Base-by-base conservation (phyloP, 1,284 basidiomycete genomes). In the Anthracocystis panici-leucophaei region DNA sequence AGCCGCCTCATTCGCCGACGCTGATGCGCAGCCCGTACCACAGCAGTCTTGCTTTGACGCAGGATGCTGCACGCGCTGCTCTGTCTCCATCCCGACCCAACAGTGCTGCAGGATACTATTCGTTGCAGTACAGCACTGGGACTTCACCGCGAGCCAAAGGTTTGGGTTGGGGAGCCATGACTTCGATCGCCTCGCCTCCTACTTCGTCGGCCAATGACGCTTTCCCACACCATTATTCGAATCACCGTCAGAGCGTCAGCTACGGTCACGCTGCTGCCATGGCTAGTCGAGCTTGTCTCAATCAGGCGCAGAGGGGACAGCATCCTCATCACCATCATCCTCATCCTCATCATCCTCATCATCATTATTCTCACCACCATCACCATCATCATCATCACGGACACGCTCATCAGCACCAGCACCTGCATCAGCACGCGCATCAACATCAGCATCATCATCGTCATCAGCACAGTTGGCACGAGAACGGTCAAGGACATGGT, bases 151-250 rank as follows among this genome's bases (percentile, higher is more conserved):
- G 80, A 6, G 66, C 75, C 35, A 74, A 76, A 10, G 80, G 80
- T 12, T 64, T 80, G 9, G 79, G 79, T 7, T 81, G 79, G 79
- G 77, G 80, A 11, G 75, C 69, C 14, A 71, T 80, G 77, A 82
- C 79, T 2, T 57, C 75, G n/a, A 77, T 81, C 41, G 67, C 62
- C 41, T 59, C 64, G 44, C 63, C 65, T 12, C 62, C 62, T 20
- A 25, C 54, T 12, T 56, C 66, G 1, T 44, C 58, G 4, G 25
- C 57, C n/a, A 46, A 31, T n/a, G 33, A 31, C 7, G 45, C 51
- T 2, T 49, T 58, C 33, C 45, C 38, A 1, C 60, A 42, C 10
- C 54, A 74, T 12, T 44, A 57, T 20, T 20, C 44, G 9, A 12
- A 35, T 20, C 65, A 69, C 44, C 56, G 57, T n/a, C 65, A 67